Evolutionary conservation across 2,329 filamentous ascomycete species (phyloP).

Genomic region (Fonsecaea monophora): DNA sequence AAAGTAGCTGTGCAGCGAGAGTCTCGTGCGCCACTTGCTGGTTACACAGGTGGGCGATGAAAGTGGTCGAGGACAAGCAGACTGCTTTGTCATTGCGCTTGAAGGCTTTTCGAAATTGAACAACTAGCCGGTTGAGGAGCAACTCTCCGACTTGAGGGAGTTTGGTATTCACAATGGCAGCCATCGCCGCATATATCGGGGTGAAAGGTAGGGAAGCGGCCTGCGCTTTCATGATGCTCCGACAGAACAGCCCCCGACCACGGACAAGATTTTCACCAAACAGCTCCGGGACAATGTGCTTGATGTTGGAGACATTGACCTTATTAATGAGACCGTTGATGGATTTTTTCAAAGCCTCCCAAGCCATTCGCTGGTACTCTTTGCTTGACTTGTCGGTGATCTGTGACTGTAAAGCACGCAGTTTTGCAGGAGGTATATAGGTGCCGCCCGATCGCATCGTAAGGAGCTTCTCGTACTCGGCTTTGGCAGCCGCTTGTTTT

Average conservation of each 20-base stretch:
- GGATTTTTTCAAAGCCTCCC: slow-evolving; percentile 98
- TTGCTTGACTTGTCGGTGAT: slow-evolving; percentile 96
- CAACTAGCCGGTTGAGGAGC: slow-evolving; percentile 79
- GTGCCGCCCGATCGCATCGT: slow-evolving; percentile 94
- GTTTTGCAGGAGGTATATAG: slow-evolving; percentile 90
- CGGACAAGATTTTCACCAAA: slow-evolving; percentile 94
- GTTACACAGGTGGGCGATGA: slow-evolving; percentile 93
- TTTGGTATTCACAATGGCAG: slow-evolving; percentile 96
- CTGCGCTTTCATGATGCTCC: slow-evolving; percentile 98
- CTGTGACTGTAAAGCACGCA: slow-evolving; percentile 91
- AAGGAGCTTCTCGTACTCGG: slow-evolving; percentile 90
- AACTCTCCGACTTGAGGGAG: slow-evolving; percentile 93
- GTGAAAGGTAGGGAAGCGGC: slow-evolving; percentile 95
- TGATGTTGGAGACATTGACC: slow-evolving; percentile 97
- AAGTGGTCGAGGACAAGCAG: slow-evolving; percentile 89
- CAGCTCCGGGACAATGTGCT: slow-evolving; percentile 92
- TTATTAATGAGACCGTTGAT: slow-evolving; percentile 99
- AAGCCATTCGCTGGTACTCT: slow-evolving; percentile 98
- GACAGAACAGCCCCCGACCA: slow-evolving; percentile 89
- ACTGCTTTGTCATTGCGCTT: slow-evolving; percentile 97
- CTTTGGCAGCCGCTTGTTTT: slow-evolving; percentile 86
- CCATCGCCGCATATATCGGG: slow-evolving; percentile 94
- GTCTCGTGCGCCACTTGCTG: slow-evolving; percentile 96
- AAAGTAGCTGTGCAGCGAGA: slow-evolving; percentile 86
- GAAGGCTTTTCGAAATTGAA: slow-evolving; percentile 95